Evolutionary conservation across 495 filamentous ascomycete genomes (phyloP).

Genomic region (Aspergillus affinis): DNA sequence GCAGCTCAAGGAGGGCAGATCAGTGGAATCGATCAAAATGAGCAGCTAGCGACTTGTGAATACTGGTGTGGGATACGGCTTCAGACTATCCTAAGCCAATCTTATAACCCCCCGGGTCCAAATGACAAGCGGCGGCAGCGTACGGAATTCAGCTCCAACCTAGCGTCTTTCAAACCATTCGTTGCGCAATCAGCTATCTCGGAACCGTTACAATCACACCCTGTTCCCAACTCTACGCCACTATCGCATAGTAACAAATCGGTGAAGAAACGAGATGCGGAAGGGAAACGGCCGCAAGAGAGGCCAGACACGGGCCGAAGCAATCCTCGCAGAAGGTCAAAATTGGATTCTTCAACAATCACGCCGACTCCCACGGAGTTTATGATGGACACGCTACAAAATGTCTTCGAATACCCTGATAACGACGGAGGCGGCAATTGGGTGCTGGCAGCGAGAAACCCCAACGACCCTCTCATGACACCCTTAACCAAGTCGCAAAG

Average conservation of each 20-base stretch:
- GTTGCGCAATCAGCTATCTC: not conserved
- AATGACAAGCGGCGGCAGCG: not conserved
- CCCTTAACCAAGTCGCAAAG: constrained; percentile 13
- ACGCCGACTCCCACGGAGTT: constrained; percentile 37
- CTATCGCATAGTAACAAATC: not conserved
- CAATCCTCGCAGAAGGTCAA: constrained; percentile 9
- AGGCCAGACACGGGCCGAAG: constrained; percentile 5
- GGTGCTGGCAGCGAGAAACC: constrained; percentile 3
- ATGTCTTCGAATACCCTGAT: constrained; percentile 21
- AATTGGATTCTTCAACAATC: not conserved
- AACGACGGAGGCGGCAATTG: constrained; percentile 4
- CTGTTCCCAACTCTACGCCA: not conserved
- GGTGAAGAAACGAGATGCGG: not conserved
- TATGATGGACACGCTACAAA: constrained; percentile 34
- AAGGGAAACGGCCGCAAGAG: not conserved
- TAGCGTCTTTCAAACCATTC: not conserved
- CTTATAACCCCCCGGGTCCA: not conserved
- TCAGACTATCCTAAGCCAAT: constrained; percentile 18
- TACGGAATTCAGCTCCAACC: not conserved
- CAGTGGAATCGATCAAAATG: not conserved
- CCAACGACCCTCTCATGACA: constrained; percentile 4
- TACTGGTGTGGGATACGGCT: constrained; percentile 18
- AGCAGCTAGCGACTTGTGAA: constrained; percentile 10
- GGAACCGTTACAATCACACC: not conserved
- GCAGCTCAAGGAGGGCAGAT: not conserved